Conservation (phyloP, 768 basidiomycete species). For the Albatrellus ellisii region DNA sequence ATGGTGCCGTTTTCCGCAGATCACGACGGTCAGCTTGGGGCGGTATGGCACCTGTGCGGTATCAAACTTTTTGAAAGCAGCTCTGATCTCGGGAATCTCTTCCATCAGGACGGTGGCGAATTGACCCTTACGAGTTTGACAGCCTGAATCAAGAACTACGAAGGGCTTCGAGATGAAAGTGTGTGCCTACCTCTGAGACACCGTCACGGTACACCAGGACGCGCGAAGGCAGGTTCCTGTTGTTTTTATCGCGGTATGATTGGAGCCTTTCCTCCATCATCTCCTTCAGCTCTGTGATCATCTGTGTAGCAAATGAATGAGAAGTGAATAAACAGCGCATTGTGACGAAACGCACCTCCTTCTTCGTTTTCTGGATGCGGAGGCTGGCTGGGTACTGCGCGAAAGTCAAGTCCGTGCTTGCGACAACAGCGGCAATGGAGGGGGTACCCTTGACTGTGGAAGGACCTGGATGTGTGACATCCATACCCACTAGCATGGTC, state of each 20-base stretch:
- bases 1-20: constrained; percentile 47
- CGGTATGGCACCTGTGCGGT: constrained; percentile 24
- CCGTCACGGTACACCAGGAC: constrained; percentile 58
- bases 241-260: constrained; percentile 25
- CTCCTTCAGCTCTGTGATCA: constrained; percentile 32
- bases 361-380: constrained; percentile 41
- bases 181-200: constrained; percentile 51
- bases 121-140: constrained; percentile 26
- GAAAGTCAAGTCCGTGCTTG: constrained; percentile 29
- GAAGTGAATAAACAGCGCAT: not conserved
- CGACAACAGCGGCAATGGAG: constrained; percentile 42
- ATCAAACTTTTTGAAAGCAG: constrained; percentile 28
- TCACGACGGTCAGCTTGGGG: constrained; percentile 37
- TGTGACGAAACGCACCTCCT: constrained; percentile 41
- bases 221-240: constrained; percentile 27
- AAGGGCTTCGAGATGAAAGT: not conserved
- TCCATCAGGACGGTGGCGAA: constrained; percentile 30
- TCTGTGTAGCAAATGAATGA: constrained; percentile 15
- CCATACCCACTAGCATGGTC: constrained; percentile 45
- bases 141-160: not conserved
- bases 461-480: constrained; percentile 71
- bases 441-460: constrained; percentile 47
- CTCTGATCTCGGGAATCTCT: constrained; percentile 30
- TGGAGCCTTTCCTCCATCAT: constrained; percentile 38
- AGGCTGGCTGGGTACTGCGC: constrained; percentile 39